phyloP scores from a whole-genome alignment of 345 rosid species.

The Heritiera fomes region DNA sequence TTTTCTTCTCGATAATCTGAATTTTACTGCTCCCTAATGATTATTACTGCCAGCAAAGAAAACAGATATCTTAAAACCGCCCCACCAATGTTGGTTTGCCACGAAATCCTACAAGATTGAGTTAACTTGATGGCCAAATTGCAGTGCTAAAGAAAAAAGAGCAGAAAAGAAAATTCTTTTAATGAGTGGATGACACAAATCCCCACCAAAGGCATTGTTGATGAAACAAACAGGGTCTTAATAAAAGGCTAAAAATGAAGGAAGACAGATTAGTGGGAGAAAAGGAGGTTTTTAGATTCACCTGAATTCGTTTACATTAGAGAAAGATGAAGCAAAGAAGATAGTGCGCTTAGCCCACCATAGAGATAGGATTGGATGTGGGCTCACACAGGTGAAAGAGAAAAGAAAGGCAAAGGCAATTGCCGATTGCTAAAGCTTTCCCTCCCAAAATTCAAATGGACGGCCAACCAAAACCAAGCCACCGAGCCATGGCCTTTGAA shows the following conservation, averaged over 20 bases:
- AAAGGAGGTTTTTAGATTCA: constrained; percentile 18
- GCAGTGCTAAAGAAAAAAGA: neutral
- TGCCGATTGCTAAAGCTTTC: neutral
- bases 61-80: constrained; percentile 26
- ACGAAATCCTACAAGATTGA: constrained; percentile 8
- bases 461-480: neutral
- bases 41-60: neutral
- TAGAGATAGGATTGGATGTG: constrained; percentile 8
- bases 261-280: constrained; percentile 30
- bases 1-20: neutral
- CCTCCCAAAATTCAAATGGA: neutral
- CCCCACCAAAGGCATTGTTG: constrained; percentile 29
- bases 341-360: constrained; percentile 33
- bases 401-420: neutral
- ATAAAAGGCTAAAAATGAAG: neutral
- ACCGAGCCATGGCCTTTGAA: neutral
- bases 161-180: neutral
- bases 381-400: neutral
- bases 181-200: constrained; percentile 38
- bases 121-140: constrained; percentile 12
- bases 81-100: constrained; percentile 37
- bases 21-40: constrained; percentile 1
- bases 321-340: neutral
- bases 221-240: neutral
- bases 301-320: constrained; percentile 18